Percentiles rank a stretch among this genome's conserved stretches.
These are phyloP conservation scores for Xylaria sp. DNA, from an alignment of 2,329 filamentous ascomycete genomes.

Conservation along the genomic window DNA sequence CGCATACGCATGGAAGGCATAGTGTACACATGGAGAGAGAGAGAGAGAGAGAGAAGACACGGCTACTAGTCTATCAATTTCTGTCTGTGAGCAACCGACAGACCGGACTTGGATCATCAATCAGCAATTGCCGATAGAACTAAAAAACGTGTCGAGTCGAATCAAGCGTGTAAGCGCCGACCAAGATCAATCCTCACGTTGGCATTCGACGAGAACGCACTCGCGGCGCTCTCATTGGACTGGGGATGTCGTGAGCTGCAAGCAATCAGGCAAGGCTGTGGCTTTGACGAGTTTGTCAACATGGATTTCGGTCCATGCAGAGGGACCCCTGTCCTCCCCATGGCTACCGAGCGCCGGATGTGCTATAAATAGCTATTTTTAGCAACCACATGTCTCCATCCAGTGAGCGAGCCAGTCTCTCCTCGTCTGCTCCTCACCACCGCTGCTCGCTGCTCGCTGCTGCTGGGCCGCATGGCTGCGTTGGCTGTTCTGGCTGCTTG, in stretches of 20 bases:
- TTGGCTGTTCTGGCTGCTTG: too few species aligned
- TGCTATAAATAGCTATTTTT: slow-evolving; percentile 52
- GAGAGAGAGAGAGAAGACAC: not conserved
- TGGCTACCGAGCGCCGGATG: slow-evolving; percentile 42
- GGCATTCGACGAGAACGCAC: slow-evolving; percentile 14
- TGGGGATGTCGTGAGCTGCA: slow-evolving; percentile 32
- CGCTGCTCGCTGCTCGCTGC: slow-evolving; percentile 27
- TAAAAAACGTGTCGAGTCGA: not conserved
- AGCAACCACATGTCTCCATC: slow-evolving; percentile 41
- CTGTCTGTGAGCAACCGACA: not conserved
- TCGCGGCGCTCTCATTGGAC: slow-evolving; percentile 33
- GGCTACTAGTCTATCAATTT: not conserved
- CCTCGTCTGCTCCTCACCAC: slow-evolving; percentile 6
- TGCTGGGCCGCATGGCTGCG: not conserved
- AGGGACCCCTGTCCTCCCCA: not conserved
- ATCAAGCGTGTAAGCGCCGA: slow-evolving; percentile 37
- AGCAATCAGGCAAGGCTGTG: slow-evolving; percentile 42
- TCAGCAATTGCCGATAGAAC: slow-evolving; percentile 16
- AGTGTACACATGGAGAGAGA: too few species aligned
- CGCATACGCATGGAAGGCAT: not conserved
- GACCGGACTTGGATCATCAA: slow-evolving; percentile 5
- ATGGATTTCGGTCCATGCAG: slow-evolving; percentile 41
- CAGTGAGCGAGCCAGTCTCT: not conserved
- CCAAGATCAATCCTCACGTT: slow-evolving; percentile 16
- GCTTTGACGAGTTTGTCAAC: slow-evolving; percentile 38